Evolutionary conservation across 2,329 filamentous ascomycete species (phyloP).

Genomic region (Arachnomyces sp.): DNA sequence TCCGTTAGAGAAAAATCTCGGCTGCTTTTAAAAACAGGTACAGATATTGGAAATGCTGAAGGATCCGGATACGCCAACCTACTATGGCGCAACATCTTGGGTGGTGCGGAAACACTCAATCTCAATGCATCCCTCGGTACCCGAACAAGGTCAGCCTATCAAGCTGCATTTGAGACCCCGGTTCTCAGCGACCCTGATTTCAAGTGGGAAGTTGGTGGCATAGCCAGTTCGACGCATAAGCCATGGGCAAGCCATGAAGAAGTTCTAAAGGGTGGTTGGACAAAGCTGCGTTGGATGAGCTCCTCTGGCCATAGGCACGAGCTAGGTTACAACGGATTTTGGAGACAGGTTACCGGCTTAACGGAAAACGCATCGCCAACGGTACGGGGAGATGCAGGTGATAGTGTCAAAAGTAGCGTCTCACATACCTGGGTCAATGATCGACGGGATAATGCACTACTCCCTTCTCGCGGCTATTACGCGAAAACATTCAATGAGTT

Average conservation of each 20-base stretch:
- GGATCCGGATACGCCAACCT: slow-evolving; percentile 87
- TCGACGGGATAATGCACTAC: slow-evolving; percentile 70
- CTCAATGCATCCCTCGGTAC: slow-evolving; percentile 84
- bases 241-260: slow-evolving; percentile 93
- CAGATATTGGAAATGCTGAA: slow-evolving; percentile 86
- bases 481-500: slow-evolving; percentile 70
- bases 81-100: slow-evolving; percentile 84
- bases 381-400: slow-evolving; percentile 75
- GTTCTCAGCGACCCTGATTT: slow-evolving; percentile 77
- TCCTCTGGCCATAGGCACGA: slow-evolving; percentile 61
- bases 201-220: slow-evolving; percentile 66
- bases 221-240: slow-evolving; percentile 79
- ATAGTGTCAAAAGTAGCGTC: slow-evolving; percentile 81
- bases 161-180: slow-evolving; percentile 73
- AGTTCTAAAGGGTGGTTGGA: slow-evolving; percentile 65
- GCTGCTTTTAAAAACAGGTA: slow-evolving; percentile 85
- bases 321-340: slow-evolving; percentile 69
- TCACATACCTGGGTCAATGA: slow-evolving; percentile 75
- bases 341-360: slow-evolving; percentile 82
- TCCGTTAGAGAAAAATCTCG: slow-evolving; percentile 70
- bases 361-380: slow-evolving; percentile 67
- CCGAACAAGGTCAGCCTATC: slow-evolving; percentile 83
- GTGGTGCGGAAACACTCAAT: slow-evolving; percentile 82
- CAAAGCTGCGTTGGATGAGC: slow-evolving; percentile 68
- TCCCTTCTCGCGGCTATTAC: slow-evolving; percentile 75